Evolutionary conservation across 768 basidiomycete species (phyloP).

Genomic region (Ramaria sp.): DNA sequence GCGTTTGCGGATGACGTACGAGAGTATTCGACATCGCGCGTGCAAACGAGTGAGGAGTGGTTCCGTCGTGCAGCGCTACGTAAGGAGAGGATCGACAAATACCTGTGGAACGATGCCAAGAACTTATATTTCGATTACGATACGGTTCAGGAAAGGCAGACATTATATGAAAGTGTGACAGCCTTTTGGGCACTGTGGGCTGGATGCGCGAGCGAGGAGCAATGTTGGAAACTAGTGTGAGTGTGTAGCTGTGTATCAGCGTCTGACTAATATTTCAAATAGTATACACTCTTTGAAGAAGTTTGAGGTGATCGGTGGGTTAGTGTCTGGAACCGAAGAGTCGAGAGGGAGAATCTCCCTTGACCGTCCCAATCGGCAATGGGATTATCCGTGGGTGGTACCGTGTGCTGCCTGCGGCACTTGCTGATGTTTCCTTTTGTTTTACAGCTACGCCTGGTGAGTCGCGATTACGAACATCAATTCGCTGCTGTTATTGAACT

Average conservation of each 20-base stretch:
- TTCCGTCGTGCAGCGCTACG: slow-evolving; percentile 81
- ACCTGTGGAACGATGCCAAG: slow-evolving; percentile 96
- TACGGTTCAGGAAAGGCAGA: slow-evolving; percentile 82
- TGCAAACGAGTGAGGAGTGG: slow-evolving; percentile 84
- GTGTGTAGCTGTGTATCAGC: slow-evolving; percentile 23
- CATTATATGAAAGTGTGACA: slow-evolving; percentile 94
- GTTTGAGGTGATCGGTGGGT: slow-evolving; percentile 91
- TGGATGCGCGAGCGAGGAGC: slow-evolving; percentile 92
- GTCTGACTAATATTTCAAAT: slow-evolving; percentile 10
- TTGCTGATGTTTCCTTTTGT: slow-evolving; percentile 11
- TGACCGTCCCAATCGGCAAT: slow-evolving; percentile 94
- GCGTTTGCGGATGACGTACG: slow-evolving; percentile 53
- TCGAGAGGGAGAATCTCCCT: slow-evolving; percentile 93
- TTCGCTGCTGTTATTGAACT: not conserved
- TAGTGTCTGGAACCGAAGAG: slow-evolving; percentile 94
- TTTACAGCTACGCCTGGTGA: slow-evolving; percentile 56
- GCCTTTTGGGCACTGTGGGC: slow-evolving; percentile 96
- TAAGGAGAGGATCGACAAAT: slow-evolving; percentile 77
- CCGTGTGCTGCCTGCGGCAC: slow-evolving; percentile 6
- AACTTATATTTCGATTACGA: slow-evolving; percentile 95
- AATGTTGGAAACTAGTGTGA: slow-evolving; percentile 87
- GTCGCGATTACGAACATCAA: slow-evolving; percentile 9
- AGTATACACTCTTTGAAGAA: slow-evolving; percentile 84
- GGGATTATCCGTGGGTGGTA: slow-evolving; percentile 85
- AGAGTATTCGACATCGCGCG: slow-evolving; percentile 45